Base-by-base conservation (phyloP, 495 filamentous ascomycete species). In the Penicillium silybi region DNA sequence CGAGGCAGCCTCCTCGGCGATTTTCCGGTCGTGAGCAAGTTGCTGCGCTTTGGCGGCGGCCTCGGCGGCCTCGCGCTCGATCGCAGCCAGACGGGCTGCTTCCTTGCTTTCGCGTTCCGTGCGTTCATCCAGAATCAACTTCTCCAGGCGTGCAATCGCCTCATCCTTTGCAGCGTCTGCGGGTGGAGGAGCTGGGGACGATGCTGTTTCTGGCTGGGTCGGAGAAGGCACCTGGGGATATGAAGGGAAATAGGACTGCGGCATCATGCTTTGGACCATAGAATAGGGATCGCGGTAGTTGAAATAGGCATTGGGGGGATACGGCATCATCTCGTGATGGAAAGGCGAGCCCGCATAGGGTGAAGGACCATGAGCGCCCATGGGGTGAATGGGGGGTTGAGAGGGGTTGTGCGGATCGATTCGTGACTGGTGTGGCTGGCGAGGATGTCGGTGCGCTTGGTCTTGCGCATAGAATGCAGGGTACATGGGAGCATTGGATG, bases 271-370 rank as follows among this genome's bases (percentile, higher is more conserved):
- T 2, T 66, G 66, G 23, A 71, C 61, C 58, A 77, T 70, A 3
- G 61, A 59, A 46, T 73, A 76, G 3, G 71, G 65, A 16, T 71
- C 70, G 19, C 65, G 64, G 52, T 68, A 72, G 47, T 77, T 76
- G 56, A 76, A 80, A n/a, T 74, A 81, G 2, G 52, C 62, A 23
- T 61, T 59, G 46, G 64, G 65, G 18, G 59, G 61, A 50, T 80
- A 83, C 5, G 73, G 67, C 54, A 83, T 72, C 51, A 83, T 48
- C 18, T 82, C 80, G 35, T 81, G 78, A 9, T 50, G 52, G 43
- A 67, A 54, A 8, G 70, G 67, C 26, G 70, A 52, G 7, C 62
- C 72, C 8, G 57, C 63, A 51, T 71, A 80, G n/a, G 63, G 66
- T 2, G 61, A 29, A 13, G 54, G 51, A 26, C 57, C 60, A 58